Evolutionary conservation across 257 asterid genomes (phyloP), one percentile per base, ranked within the genome.

Genomic region (Cordia subcordata): DNA sequence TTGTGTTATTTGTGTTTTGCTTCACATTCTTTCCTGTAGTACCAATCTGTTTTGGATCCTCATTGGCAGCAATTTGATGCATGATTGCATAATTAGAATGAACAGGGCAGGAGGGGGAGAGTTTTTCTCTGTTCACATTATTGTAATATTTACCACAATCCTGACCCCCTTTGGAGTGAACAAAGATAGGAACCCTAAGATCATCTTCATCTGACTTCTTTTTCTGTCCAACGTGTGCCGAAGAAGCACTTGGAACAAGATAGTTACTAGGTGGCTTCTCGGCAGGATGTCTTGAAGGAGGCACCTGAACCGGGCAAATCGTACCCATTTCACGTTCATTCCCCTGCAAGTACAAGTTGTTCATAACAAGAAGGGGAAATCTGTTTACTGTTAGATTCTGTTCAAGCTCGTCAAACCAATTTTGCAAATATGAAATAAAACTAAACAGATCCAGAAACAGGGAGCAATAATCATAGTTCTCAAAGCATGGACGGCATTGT

Each of bases 151-250:
- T 68, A 54, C 68, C 71, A 70, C n/a, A 38, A 59, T 79, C 83
- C 53, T 55, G 86, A 68, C 47, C 78, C 54, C 53, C 63, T 62
- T 49, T 68, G 17, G 82, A 69, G 37, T 75, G 75, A 51, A 66
- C 40, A 62, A 87, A 79, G 47, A 78, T 72, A 27, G 96, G 95
- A 70, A 90, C 93, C 60, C 75, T 77, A 58, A 79, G 85, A 61
- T 90, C 95, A 72, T 87, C 87, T 54, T 81, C 92, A 38, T 80
- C 82, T 14, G 42, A 63, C 32, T 63, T 78, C 76, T 74, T 80
- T 65, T 70, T 71, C 65, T 60, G 77, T 71, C 77, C 76, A 18
- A 19, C 70, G 59, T 73, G 78, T 54, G 67, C 42, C 60, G 38
- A 44, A 20, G 81, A 78, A 40, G 69, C 33, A 67, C 63, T 69